Conservation (phyloP, 305 asterid genomes). For the Fraxinus ornus region DNA sequence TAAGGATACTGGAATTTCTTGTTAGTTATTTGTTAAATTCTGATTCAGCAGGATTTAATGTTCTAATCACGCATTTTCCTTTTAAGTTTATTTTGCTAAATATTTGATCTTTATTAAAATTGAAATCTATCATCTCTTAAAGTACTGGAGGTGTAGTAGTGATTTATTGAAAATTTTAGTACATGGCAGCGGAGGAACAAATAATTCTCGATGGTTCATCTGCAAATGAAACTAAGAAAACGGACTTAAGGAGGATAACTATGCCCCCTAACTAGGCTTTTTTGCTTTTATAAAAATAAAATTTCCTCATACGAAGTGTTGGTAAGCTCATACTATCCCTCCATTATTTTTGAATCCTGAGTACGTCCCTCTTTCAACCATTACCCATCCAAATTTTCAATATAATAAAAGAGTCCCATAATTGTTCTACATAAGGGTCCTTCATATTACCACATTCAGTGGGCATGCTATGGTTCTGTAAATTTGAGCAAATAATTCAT, state of each 20-base stretch:
- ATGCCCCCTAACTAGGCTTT: not conserved
- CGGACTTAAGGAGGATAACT: not conserved
- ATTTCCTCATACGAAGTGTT: not conserved
- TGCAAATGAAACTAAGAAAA: not conserved
- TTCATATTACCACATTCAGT: not conserved
- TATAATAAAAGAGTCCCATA: not conserved
- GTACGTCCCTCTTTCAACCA: not conserved
- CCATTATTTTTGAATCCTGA: not conserved
- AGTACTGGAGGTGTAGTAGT: not conserved
- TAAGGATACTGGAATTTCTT: not conserved
- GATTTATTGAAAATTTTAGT: not conserved
- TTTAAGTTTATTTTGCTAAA: not conserved
- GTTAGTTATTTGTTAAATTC: not conserved
- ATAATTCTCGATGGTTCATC: not conserved
- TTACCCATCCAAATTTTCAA: not conserved
- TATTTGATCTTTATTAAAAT: not conserved
- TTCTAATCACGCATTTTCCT: not conserved
- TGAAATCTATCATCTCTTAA: not conserved
- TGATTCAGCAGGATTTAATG: not conserved
- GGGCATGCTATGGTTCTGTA: not conserved
- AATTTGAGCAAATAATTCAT: not conserved
- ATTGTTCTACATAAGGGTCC: not conserved
- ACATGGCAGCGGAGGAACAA: not conserved
- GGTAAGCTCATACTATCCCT: not conserved
- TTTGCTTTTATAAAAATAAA: not conserved